These are phyloP conservation scores for Colletotrichum acutatum DNA, from an alignment of 2,329 filamentous ascomycete genomes.

Conservation along the genomic window DNA sequence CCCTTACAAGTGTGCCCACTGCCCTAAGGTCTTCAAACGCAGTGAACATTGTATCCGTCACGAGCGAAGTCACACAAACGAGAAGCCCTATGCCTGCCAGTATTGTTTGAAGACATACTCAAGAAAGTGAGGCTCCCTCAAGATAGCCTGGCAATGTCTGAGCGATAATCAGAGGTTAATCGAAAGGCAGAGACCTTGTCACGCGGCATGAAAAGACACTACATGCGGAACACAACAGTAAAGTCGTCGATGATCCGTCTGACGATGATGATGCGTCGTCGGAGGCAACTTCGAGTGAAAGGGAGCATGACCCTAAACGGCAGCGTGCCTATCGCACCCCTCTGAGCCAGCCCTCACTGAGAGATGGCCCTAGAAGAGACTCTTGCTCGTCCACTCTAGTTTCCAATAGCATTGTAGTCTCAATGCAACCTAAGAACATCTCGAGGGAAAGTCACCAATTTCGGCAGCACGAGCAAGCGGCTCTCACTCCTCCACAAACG, in stretches of 20 bases:
- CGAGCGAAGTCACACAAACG: conserved; percentile 3
- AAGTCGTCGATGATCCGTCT: not conserved
- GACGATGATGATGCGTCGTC: not conserved
- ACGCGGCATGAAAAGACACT: not conserved
- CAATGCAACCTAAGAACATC: not conserved
- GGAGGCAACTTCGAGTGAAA: not conserved
- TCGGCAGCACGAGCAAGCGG: not conserved
- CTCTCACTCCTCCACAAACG: not conserved
- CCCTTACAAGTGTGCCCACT: not conserved
- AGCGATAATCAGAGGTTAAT: not conserved
- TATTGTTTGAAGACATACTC: conserved; percentile 3
- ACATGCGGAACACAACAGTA: not conserved
- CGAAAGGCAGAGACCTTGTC: not conserved
- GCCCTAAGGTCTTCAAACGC: conserved; percentile 5
- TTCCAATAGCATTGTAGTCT: not conserved
- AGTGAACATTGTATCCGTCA: conserved; percentile 8
- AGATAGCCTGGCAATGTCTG: not conserved
- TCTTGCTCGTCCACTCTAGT: not conserved
- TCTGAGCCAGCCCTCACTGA: not conserved
- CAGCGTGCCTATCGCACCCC: not conserved
- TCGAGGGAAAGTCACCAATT: not conserved
- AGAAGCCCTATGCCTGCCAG: conserved; percentile 6
- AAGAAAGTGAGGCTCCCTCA: not conserved
- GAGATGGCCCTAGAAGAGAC: not conserved
- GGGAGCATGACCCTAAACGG: not conserved